These are phyloP conservation scores for Podila epigama DNA, from an alignment of 192 early-diverging fungal genomes.

Conservation along the genomic window DNA sequence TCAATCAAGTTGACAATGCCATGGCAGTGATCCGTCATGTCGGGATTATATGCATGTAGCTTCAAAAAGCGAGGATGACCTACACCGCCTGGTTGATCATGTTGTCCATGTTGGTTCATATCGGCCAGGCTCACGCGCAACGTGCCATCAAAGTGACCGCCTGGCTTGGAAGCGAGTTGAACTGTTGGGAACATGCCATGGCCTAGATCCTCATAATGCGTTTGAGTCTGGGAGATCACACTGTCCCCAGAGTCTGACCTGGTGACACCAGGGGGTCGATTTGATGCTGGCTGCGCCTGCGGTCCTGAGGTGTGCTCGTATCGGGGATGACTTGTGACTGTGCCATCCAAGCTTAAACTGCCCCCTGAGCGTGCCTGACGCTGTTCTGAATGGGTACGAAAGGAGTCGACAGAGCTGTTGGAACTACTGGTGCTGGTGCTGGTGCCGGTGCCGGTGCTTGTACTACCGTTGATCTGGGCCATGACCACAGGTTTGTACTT, in stretches of 20 bases:
- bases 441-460: not conserved
- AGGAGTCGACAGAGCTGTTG: slow-evolving; percentile 7
- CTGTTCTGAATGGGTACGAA: not conserved
- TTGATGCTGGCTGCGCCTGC: not conserved
- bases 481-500: slow-evolving; percentile 42
- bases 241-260: slow-evolving; percentile 13
- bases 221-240: not conserved
- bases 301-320: not conserved
- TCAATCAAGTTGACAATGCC: slow-evolving; percentile 67
- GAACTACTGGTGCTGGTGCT: not conserved
- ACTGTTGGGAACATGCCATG: slow-evolving; percentile 31
- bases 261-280: not conserved
- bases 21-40: slow-evolving; percentile 36
- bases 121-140: slow-evolving; percentile 26
- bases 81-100: not conserved
- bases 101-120: slow-evolving; percentile 47
- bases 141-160: slow-evolving; percentile 43
- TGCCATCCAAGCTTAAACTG: too few relatives aligned
- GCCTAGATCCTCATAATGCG: slow-evolving; percentile 21
- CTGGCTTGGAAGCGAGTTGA: slow-evolving; percentile 25
- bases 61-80: slow-evolving; percentile 20
- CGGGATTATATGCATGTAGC: slow-evolving; percentile 22
- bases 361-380: not conserved
- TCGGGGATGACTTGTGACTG: too few relatives aligned
- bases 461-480: slow-evolving; percentile 7